These are phyloP conservation scores for Aspergillus oerlinghausenensis DNA, from an alignment of 2,329 filamentous ascomycete genomes.

Conservation along the genomic window DNA sequence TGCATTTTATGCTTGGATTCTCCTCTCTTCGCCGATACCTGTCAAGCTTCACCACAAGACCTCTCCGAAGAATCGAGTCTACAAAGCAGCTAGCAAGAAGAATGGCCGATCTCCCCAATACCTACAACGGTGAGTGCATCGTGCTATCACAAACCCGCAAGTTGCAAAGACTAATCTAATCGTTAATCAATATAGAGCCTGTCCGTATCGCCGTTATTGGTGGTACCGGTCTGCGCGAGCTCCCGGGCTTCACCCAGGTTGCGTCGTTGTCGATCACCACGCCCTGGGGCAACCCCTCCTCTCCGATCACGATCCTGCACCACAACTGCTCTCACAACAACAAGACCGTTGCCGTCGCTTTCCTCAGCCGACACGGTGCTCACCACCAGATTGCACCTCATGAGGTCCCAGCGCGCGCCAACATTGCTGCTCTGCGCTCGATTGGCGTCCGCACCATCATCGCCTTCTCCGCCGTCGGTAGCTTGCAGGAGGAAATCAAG, in stretches of 20 bases:
- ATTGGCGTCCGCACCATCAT: conserved; percentile 88
- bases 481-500: conserved; percentile 84
- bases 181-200: conserved; percentile 36
- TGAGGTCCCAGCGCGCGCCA: conserved; percentile 90
- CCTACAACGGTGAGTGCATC: conserved; percentile 54
- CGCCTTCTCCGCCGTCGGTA: conserved; percentile 92
- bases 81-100: conserved; percentile 29
- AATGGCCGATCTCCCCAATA: conserved; percentile 54
- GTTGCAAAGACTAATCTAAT: background rate
- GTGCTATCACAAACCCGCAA: background rate
- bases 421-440: conserved; percentile 92
- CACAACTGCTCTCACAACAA: conserved; percentile 69
- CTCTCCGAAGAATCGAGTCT: conserved; percentile 29
- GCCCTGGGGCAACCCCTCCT: conserved; percentile 80
- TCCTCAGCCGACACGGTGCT: conserved; percentile 85
- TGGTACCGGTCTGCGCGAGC: conserved; percentile 84
- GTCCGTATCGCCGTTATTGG: conserved; percentile 87
- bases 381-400: conserved; percentile 89
- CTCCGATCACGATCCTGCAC: conserved; percentile 78
- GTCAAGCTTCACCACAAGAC: conserved; percentile 21
- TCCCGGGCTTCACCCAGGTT: conserved; percentile 81
- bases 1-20: background rate
- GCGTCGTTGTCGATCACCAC: conserved; percentile 72
- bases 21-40: conserved; percentile 10
- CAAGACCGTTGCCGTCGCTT: conserved; percentile 66